Evolutionary conservation across 768 basidiomycete species (phyloP).

Genomic region (Lentinula guzmanii): DNA sequence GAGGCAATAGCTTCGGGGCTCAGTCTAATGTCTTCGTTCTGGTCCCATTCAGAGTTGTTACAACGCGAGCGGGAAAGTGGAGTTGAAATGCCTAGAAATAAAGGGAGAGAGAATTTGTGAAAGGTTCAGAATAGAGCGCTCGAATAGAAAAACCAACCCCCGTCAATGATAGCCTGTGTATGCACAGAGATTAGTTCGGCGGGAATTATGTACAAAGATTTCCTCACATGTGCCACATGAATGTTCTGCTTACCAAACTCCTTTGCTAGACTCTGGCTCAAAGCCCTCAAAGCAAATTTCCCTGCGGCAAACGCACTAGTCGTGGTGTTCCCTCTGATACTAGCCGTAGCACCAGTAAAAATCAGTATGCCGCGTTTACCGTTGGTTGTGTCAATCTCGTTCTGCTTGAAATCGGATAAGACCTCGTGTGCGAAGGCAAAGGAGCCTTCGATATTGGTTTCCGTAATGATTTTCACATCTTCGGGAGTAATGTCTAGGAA

Average conservation of each 20-base stretch:
- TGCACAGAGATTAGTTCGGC: background rate
- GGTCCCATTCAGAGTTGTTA: background rate
- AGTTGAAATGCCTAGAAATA: background rate
- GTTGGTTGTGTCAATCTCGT: conserved; percentile 37
- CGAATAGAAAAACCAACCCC: conserved; percentile 28
- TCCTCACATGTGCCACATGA: conserved; percentile 25
- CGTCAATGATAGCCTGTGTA: conserved; percentile 62
- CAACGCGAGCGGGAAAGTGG: background rate
- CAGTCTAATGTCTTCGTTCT: background rate
- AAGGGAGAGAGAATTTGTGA: background rate
- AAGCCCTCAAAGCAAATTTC: conserved; percentile 56
- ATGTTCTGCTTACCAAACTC: conserved; percentile 73
- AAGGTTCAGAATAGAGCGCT: background rate
- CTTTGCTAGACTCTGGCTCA: conserved; percentile 68
- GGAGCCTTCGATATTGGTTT: conserved; percentile 50
- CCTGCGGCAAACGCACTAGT: conserved; percentile 63
- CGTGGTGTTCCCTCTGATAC: conserved; percentile 51
- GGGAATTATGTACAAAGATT: background rate
- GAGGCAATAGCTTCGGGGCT: conserved; percentile 4
- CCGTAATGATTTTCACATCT: conserved; percentile 44
- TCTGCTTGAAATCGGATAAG: conserved; percentile 54
- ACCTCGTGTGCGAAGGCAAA: conserved; percentile 61
- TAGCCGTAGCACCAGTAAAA: conserved; percentile 72
- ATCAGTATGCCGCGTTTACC: conserved; percentile 60
- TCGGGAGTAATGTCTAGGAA: conserved; percentile 60